Evolutionary conservation across 257 asterid species (phyloP), one percentile per base, ranked within the genome.

Genomic region (Jaltomata sinuosa): DNA sequence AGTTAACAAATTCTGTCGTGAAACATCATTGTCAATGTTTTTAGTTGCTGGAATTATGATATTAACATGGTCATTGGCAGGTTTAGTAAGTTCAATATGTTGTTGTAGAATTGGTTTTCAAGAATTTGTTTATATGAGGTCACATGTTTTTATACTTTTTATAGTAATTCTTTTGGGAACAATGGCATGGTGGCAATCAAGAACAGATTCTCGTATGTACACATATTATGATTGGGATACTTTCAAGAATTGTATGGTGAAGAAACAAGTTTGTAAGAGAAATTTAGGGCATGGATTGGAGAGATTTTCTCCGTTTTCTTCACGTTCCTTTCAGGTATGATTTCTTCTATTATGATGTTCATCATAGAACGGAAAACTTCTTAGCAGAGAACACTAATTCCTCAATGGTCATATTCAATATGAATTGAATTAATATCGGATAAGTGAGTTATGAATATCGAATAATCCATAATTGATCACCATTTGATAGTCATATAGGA

Each of bases 141-240:
- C 61, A 76, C 81, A 76, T 2, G 81, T 76, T 45, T 76, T 76
- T 45, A 76, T 76, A 49, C n/a, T 76, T 6, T 76, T 76, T 76
- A 27, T 76, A 47, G 81, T 76, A 7, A 40, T 76, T 47, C 42
- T 76, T 14, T 27, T 47, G 40, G 81, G 81, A 12, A 76, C 81
- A 47, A 76, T 76, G 81, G 81, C 81, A 27, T 76, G 81, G 81
- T 76, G 81, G 81, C 40, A 76, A 47, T 76, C 81, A 45, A 76
- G 81, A 47, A 15, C 81, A 47, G 61, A 47, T 76, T 76, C 81
- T 14, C 81, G 61, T 76, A 6, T 25, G 16, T 76, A 45, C n/a
- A 76, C 81, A 45, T 76, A 47, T 76, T 76, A 76, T 76, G 59
- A 76, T 15, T 76, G 81, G 81, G 27, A 47, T 14, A 25, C 38